These are phyloP conservation scores for Saccharomycopsis crataegensis DNA, from an alignment of 1,139 yeast genomes.

Conservation along the genomic window DNA sequence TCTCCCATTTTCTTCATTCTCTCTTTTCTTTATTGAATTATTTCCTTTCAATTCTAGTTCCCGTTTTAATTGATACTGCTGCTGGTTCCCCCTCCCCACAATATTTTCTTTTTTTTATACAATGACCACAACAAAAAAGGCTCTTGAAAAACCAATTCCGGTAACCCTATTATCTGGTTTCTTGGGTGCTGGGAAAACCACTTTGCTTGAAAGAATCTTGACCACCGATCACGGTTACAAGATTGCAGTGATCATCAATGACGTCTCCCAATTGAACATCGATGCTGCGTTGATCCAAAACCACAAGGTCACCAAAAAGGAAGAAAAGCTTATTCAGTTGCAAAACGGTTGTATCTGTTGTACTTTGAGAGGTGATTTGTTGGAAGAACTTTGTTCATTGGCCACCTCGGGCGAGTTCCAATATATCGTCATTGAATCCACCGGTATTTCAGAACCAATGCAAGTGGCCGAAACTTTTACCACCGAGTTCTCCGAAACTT, in stretches of 20 bases:
- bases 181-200: constrained; percentile 41
- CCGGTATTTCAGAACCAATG: constrained; percentile 44
- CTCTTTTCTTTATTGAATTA: no score
- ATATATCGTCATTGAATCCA: constrained; percentile 38
- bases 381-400: constrained; percentile 35
- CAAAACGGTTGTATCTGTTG: constrained; percentile 45
- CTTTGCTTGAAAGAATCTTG: constrained; percentile 36
- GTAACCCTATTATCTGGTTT: constrained; percentile 39
- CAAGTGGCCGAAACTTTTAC: constrained; percentile 44
- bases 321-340: constrained; percentile 37
- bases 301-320: constrained; percentile 31
- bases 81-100: no score
- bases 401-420: constrained; percentile 32
- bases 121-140: no score
- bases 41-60: no score
- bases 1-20: no score
- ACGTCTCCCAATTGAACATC: constrained; percentile 32
- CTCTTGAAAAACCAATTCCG: constrained; percentile 28
- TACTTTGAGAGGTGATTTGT: constrained; percentile 38
- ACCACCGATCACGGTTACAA: constrained; percentile 34
- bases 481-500: constrained; percentile 32
- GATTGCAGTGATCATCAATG: constrained; percentile 40
- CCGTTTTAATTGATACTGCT: no score
- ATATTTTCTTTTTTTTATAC: no score
- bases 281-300: constrained; percentile 35